Evolutionary conservation across 306 rosid species (phyloP).

Genomic region (Pyrus communis): DNA sequence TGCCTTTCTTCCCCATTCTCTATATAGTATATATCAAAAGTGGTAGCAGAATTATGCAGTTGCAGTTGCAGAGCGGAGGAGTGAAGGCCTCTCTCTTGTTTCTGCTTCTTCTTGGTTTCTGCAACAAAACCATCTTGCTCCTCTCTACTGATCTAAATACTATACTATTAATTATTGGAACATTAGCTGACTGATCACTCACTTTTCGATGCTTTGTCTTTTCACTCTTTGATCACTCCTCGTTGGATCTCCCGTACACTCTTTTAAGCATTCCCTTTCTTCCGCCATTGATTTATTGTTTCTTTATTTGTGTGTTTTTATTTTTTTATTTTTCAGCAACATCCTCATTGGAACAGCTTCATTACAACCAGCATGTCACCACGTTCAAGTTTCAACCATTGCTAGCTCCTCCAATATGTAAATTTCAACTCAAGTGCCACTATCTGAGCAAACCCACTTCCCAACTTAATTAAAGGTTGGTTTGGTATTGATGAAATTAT

Average conservation of each 20-base stretch:
- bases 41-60: not conserved
- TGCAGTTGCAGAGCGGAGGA: not conserved
- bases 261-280: constrained; percentile 27
- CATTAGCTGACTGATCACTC: not conserved
- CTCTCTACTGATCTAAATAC: not conserved
- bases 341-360: constrained; percentile 39
- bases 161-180: too few species aligned
- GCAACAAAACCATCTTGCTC: not conserved
- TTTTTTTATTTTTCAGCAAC: constrained; percentile 17
- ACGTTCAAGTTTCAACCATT: constrained; percentile 11
- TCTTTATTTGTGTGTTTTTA: not conserved
- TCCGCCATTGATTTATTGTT: constrained; percentile 34
- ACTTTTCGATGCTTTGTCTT: constrained; percentile 31
- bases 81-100: not conserved
- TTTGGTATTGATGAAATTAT: too few species aligned
- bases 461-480: not conserved
- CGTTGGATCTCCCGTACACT: constrained; percentile 58
- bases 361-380: constrained; percentile 51
- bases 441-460: not conserved
- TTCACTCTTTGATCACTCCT: constrained; percentile 16
- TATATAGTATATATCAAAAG: not conserved
- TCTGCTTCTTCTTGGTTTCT: not conserved
- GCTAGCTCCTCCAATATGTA: not conserved
- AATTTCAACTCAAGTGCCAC: not conserved
- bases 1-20: constrained; percentile 11